phyloP scores from a whole-genome alignment of 2,329 filamentous ascomycete species.

The Fusarium siculi region DNA sequence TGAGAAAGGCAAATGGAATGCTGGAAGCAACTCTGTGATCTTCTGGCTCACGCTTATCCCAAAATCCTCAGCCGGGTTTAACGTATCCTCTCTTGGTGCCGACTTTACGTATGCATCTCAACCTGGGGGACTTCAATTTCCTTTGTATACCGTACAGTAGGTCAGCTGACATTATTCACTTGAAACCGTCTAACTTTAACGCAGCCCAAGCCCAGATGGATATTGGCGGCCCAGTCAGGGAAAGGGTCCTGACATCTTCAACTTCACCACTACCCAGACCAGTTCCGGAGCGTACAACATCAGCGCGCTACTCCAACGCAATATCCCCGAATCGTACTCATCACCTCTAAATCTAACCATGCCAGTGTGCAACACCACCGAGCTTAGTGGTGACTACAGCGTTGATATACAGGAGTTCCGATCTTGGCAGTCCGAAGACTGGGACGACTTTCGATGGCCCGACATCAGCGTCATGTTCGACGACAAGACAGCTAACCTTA shows the following conservation, averaged over 20 bases:
- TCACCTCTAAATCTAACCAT: not conserved
- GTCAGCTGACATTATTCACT: not conserved
- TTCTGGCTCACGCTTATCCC: conserved; percentile 9
- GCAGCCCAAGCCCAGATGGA: not conserved
- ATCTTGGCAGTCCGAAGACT: not conserved
- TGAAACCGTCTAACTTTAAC: not conserved
- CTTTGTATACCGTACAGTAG: not conserved
- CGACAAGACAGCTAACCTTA: conserved; percentile 1
- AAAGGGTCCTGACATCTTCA: not conserved
- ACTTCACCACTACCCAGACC: not conserved
- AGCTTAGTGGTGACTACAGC: not conserved
- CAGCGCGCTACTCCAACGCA: fast-evolving
- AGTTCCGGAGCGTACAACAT: not conserved
- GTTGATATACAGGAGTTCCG: fast-evolving
- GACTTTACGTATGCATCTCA: not conserved
- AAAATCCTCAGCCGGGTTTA: not conserved
- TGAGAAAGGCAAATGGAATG: conserved; percentile 1
- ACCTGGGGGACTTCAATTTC: not conserved
- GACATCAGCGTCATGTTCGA: not conserved
- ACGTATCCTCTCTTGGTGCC: not conserved
- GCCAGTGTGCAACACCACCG: not conserved
- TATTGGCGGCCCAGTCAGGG: not conserved
- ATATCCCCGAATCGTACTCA: fast-evolving
- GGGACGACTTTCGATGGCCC: not conserved
- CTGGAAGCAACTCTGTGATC: not conserved